Conservation (phyloP, 2,329 filamentous ascomycete genomes). For the Sordariomycetes sp. region DNA sequence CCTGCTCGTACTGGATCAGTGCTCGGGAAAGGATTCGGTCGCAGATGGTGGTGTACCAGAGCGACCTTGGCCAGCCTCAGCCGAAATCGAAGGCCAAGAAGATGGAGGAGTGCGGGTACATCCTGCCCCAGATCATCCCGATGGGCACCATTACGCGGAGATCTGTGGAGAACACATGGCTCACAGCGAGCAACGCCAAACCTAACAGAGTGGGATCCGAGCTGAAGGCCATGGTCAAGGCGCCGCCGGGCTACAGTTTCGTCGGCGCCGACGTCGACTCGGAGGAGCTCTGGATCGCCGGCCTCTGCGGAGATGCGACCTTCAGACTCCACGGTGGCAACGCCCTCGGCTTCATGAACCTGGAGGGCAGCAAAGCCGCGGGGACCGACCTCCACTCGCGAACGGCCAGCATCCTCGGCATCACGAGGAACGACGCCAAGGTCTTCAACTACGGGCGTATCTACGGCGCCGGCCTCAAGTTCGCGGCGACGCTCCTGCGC, state of each 20-base stretch:
- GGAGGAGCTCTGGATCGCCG: constrained; percentile 96
- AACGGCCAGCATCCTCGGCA: constrained; percentile 83
- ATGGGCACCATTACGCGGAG: constrained; percentile 96
- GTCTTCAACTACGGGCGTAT: constrained; percentile 99
- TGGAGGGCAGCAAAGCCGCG: constrained; percentile 89
- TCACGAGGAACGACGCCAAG: constrained; percentile 90
- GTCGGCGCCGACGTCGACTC: constrained; percentile 97
- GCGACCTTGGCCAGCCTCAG: constrained; percentile 31
- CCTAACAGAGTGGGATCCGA: constrained; percentile 92
- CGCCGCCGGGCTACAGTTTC: constrained; percentile 82
- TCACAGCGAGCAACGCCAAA: constrained; percentile 96
- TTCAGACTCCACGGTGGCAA: constrained; percentile 95
- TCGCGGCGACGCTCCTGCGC: constrained; percentile 77
- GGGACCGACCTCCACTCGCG: constrained; percentile 92
- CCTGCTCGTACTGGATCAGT: constrained; percentile 98
- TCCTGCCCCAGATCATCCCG: constrained; percentile 88
- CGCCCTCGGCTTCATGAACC: constrained; percentile 96
- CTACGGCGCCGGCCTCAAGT: constrained; percentile 93
- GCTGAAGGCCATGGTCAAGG: constrained; percentile 91
- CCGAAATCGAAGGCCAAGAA: constrained; percentile 5
- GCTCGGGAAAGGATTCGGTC: constrained; percentile 84
- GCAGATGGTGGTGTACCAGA: constrained; percentile 88
- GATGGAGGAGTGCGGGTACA: constrained; percentile 51
- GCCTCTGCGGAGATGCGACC: constrained; percentile 83
- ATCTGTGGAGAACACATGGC: constrained; percentile 95